These are phyloP conservation scores for Acanthamoeba lenticulata DNA, from an alignment of 208 protist species.

Conservation along the genomic window DNA sequence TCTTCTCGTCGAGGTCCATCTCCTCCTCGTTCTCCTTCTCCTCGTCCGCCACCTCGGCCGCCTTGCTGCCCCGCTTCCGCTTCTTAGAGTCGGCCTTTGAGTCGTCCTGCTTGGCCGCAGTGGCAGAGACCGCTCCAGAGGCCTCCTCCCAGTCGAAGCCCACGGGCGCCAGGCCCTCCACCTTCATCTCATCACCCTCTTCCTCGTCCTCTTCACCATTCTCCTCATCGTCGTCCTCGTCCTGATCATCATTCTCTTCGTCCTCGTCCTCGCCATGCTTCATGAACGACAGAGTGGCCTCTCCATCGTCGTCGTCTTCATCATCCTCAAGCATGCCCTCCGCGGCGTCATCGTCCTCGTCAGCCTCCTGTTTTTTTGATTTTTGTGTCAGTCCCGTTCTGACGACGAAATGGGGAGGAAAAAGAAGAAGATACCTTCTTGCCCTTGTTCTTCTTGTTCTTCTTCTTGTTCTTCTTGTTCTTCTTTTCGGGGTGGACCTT, in stretches of 20 bases:
- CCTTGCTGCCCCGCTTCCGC: conserved; percentile 50
- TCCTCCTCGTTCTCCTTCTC: conserved; percentile 77
- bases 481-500: background rate
- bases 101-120: conserved; percentile 34
- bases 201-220: conserved; percentile 64
- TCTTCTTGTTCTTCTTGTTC: conserved; percentile 39
- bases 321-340: background rate
- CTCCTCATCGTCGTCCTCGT: conserved; percentile 72
- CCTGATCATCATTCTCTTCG: conserved; percentile 72
- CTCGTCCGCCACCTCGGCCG: conserved; percentile 74
- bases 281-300: background rate
- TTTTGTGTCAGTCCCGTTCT: background rate
- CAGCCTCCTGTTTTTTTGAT: background rate
- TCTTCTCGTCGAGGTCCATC: conserved; percentile 67
- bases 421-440: background rate
- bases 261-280: conserved; percentile 67
- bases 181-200: conserved; percentile 60
- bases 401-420: background rate
- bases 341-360: background rate
- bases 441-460: conserved; percentile 7
- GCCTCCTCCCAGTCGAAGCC: conserved; percentile 69
- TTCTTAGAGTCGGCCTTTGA: conserved; percentile 48
- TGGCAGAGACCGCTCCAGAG: too few relatives aligned
- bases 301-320: conserved; percentile 67
- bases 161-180: conserved; percentile 40